Base-by-base conservation (phyloP, 148 eudicot species). In the Dianthus caryophyllus region DNA sequence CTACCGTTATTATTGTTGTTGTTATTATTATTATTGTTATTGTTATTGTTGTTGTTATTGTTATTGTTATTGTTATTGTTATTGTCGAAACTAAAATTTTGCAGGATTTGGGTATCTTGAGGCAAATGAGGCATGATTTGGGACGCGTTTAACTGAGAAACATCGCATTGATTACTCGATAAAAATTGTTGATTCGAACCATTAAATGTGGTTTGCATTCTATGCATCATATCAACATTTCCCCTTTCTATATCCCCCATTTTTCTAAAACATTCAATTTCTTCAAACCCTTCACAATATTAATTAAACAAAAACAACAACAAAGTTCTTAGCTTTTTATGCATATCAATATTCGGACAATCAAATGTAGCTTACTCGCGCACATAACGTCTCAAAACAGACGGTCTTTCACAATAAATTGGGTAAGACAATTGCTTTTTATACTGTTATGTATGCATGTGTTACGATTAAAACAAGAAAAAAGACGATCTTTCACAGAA, bases 191-290 rank as follows among this genome's bases (percentile, higher is more conserved):
- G 86, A 55, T 73, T 82, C 65, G 90, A 85, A 73, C 76, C 80
- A 56, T 86, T 84, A 69, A 84, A 84, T 12, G 96, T 82, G 65
- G 81, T 83, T 79, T 89, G 91, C 5, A 87, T 44, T 39, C 90
- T 82, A 57, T 85, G 90, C 71, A 78, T 82, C 85, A 82, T 74
- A 70, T 81, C 87, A 46, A 73, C 75, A 62, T 78, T 78, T 54
- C 76, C 86, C 63, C 81, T 84, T 67, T 85, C 91, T 53, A 78
- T 78, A 52, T 87, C 96, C 65, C 94, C 94, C 75, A 76, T 76
- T 71, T 76, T 71, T 51, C 74, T 54, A 17, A 24, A 10, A 22
- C n/a, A 16, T 50, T 50, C 54, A 50, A 53, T 15, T 53, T 9
- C 26, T 66, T 54, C 56, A 61, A 66, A 57, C 18, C 48, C 68